phyloP scores from a whole-genome alignment of 2,329 filamentous ascomycete genomes.

The Colletotrichum lini region DNA sequence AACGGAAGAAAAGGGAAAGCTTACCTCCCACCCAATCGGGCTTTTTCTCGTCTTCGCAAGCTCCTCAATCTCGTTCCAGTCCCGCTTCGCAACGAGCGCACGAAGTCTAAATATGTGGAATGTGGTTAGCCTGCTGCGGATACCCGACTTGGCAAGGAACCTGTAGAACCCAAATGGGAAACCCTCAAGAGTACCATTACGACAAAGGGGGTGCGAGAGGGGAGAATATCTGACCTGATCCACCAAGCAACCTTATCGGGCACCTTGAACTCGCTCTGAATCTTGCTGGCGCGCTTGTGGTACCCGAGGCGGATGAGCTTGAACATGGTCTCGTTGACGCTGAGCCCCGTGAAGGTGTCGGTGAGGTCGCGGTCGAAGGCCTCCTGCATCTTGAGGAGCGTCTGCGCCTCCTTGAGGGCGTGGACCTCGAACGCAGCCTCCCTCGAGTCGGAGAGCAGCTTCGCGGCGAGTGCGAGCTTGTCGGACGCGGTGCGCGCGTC shows the following conservation, averaged over 20 bases:
- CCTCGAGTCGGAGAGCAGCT: conserved; percentile 86
- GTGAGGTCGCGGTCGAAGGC: conserved; percentile 87
- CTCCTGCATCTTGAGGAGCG: conserved; percentile 88
- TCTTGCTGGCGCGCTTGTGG: conserved; percentile 86
- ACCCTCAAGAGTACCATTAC: not conserved
- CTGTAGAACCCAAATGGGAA: not conserved
- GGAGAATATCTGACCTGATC: conserved; percentile 67
- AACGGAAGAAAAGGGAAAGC: conserved; percentile 48
- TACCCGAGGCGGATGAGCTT: conserved; percentile 88
- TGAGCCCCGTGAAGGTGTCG: conserved; percentile 83
- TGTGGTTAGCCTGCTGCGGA: not conserved
- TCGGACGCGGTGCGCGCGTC: conserved; percentile 80
- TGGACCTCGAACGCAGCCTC: conserved; percentile 82
- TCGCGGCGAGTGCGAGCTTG: conserved; percentile 89
- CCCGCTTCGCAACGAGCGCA: conserved; percentile 88
- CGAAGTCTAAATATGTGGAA: conserved; percentile 72
- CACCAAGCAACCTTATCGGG: conserved; percentile 93
- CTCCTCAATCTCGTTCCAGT: conserved; percentile 95
- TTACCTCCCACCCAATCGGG: conserved; percentile 95
- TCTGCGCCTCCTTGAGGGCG: conserved; percentile 83
- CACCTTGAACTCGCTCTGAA: conserved; percentile 93
- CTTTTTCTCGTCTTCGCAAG: conserved; percentile 84
- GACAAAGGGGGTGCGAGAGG: not conserved
- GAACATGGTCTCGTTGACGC: conserved; percentile 92
- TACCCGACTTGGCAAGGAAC: conserved; percentile 9